Evolutionary conservation across 2,329 filamentous ascomycete genomes (phyloP).

Genomic region (Xylariomycetidae sp.): DNA sequence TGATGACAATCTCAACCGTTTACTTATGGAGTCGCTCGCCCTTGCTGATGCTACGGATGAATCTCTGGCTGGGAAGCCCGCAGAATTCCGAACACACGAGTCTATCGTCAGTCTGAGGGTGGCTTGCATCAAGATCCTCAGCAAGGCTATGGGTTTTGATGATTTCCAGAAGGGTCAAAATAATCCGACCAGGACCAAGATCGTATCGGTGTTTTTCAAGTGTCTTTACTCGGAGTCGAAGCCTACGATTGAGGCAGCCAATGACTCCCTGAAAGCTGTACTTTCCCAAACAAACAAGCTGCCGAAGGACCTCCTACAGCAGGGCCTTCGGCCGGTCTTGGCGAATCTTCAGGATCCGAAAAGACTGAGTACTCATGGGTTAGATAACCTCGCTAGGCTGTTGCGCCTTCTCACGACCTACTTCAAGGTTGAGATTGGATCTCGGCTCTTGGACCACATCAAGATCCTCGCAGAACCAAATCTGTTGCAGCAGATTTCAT

Average conservation of each 20-base stretch:
- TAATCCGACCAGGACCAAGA: constrained; percentile 62
- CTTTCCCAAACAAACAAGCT: constrained; percentile 85
- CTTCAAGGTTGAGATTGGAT: constrained; percentile 97
- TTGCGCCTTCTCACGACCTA: constrained; percentile 93
- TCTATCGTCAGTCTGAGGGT: constrained; percentile 88
- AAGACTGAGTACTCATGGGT: constrained; percentile 78
- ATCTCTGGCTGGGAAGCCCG: constrained; percentile 83
- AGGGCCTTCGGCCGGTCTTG: constrained; percentile 88
- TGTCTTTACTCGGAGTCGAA: constrained; percentile 90
- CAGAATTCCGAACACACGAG: constrained; percentile 92
- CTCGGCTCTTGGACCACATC: constrained; percentile 88
- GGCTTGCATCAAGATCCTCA: constrained; percentile 87
- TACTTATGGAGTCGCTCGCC: constrained; percentile 90
- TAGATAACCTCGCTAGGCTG: constrained; percentile 86
- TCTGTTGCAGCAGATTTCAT: constrained; percentile 83
- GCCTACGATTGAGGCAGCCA: constrained; percentile 89
- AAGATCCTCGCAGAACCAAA: constrained; percentile 80
- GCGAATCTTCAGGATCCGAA: constrained; percentile 94
- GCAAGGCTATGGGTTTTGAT: constrained; percentile 87
- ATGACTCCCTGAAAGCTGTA: constrained; percentile 82
- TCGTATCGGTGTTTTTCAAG: constrained; percentile 97
- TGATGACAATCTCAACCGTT: constrained; percentile 82
- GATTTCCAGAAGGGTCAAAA: constrained; percentile 78
- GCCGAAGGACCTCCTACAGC: constrained; percentile 91
- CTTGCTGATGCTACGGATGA: constrained; percentile 94